Conservation (phyloP, 176 grass and related monocot species). For the Oryza australiensis region DNA sequence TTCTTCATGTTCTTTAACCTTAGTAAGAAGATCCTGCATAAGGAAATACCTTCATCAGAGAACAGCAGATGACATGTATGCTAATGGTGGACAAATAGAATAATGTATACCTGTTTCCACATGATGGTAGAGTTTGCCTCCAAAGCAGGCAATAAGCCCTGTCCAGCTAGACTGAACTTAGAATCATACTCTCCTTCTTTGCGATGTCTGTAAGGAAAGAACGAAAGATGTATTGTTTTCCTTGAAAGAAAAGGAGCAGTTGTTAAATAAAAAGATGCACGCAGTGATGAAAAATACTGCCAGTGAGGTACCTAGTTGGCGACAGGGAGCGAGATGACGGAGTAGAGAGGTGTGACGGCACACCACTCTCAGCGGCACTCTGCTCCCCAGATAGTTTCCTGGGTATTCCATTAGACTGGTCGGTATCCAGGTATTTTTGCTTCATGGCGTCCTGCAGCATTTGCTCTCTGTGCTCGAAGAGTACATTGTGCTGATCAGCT, state of each 20-base stretch:
- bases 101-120: conserved; percentile 73
- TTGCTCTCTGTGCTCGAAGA: conserved; percentile 25
- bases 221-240: not conserved
- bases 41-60: conserved; percentile 22
- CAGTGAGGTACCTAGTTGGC: conserved; percentile 60
- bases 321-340: conserved; percentile 84
- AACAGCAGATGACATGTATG: not conserved
- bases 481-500: conserved; percentile 33
- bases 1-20: conserved; percentile 89
- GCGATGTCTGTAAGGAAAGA: conserved; percentile 48
- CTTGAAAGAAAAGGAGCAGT: not conserved
- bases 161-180: conserved; percentile 50
- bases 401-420: conserved; percentile 40
- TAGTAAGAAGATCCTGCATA: conserved; percentile 71
- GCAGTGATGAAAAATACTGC: not conserved
- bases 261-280: not conserved
- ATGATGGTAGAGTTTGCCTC: conserved; percentile 59
- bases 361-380: conserved; percentile 22
- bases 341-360: conserved; percentile 64
- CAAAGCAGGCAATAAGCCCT: conserved; percentile 50
- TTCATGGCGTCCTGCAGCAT: conserved; percentile 38
- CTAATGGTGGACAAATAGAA: not conserved
- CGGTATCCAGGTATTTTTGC: conserved; percentile 41
- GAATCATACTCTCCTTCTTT: conserved; percentile 75
- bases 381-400: conserved; percentile 45